These are phyloP conservation scores for Ceratocystis huliohia DNA, from an alignment of 2,329 filamentous ascomycete genomes.

Conservation along the genomic window DNA sequence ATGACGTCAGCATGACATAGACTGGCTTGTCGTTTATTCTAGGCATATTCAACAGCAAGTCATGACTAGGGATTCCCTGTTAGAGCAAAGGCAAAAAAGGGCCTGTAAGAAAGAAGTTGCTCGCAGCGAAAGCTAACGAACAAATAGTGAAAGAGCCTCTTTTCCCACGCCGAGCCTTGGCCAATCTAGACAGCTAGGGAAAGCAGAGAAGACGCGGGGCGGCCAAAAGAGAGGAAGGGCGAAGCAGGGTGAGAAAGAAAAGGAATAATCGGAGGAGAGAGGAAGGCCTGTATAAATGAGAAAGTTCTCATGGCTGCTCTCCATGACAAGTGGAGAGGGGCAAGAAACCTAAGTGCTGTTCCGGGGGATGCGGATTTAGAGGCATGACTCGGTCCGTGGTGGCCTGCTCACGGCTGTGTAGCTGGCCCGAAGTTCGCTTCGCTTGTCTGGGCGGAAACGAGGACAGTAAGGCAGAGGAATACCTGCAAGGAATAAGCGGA, in stretches of 20 bases:
- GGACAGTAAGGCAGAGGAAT: background rate
- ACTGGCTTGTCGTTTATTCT: background rate
- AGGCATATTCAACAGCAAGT: background rate
- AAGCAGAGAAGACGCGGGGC: background rate
- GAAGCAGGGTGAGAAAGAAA: background rate
- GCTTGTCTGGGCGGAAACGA: background rate
- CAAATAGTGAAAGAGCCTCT: background rate
- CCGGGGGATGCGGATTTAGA: slow-evolving; percentile 16
- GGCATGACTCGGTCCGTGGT: background rate
- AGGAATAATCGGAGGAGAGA: background rate
- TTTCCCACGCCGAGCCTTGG: background rate
- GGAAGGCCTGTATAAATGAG: background rate
- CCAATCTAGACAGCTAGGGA: background rate
- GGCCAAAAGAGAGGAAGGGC: background rate
- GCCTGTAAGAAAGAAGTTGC: background rate
- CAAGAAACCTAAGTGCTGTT: background rate
- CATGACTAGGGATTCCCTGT: background rate
- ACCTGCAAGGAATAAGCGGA: too few relatives aligned
- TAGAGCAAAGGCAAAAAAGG: background rate
- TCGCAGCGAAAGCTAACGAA: background rate
- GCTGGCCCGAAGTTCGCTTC: too few relatives aligned
- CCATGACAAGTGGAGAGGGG: background rate
- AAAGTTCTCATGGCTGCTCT: background rate
- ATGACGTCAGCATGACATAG: slow-evolving; percentile 13
- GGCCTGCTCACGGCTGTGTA: background rate